A percentile compares a stretch with the other conserved stretches of the same genome.
Conservation (phyloP, 805 yeast species). For the Saccharomyces eubayanus region DNA sequence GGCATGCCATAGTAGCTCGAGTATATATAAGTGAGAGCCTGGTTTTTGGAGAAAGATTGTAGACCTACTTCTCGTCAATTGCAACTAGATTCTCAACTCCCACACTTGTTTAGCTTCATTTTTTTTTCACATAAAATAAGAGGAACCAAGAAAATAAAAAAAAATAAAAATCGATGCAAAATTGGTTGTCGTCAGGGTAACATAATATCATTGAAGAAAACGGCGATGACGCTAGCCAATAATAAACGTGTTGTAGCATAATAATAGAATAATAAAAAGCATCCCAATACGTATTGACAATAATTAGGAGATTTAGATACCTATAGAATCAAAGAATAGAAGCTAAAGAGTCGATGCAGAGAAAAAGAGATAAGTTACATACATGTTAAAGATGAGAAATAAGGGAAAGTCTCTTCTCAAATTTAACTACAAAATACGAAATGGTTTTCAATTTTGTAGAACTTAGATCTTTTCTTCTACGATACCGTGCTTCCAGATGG, state of each 20-base stretch:
- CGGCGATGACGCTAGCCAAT: background rate
- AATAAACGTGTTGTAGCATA: background rate
- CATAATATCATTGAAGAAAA: background rate
- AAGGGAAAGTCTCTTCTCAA: background rate
- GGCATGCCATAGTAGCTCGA: background rate
- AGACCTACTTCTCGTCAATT: background rate
- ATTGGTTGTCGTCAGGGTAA: background rate
- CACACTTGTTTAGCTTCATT: background rate
- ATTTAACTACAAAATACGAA: conserved; percentile 4
- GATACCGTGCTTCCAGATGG: conserved; percentile 99
- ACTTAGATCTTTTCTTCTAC: conserved; percentile 79
- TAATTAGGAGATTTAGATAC: background rate
- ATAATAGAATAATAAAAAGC: background rate
- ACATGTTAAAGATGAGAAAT: background rate
- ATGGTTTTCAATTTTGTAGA: background rate
- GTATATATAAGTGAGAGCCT: background rate
- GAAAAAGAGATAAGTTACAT: background rate
- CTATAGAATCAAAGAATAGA: background rate
- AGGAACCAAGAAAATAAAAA: background rate
- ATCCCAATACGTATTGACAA: background rate
- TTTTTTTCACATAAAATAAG: background rate
- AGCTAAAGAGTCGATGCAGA: background rate
- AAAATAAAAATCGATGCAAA: background rate
- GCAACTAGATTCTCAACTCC: background rate
- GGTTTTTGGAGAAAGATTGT: background rate